Percentiles rank a stretch among this genome's conserved stretches.
phyloP scores from a whole-genome alignment of 345 rosid species.

The Euphorbia lathyris region DNA sequence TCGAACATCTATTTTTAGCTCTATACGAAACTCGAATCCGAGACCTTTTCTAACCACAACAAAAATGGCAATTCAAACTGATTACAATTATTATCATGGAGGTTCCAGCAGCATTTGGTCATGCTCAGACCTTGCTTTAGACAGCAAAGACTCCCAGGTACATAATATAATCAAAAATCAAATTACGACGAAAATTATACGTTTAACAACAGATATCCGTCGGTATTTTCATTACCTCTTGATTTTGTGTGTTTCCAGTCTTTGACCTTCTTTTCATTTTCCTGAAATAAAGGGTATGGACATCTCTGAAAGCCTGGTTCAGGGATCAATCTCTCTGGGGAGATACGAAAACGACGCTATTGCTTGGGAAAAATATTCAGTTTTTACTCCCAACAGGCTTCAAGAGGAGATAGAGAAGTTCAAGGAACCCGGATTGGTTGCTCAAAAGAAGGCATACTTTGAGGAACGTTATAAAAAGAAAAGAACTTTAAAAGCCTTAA shows the following conservation, averaged over 20 bases:
- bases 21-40: no score
- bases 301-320: slow-evolving; percentile 14
- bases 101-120: not conserved
- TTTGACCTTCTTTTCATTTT: not conserved
- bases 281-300: slow-evolving; percentile 8
- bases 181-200: no score
- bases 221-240: not conserved
- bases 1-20: no score
- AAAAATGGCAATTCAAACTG: not conserved
- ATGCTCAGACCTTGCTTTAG: slow-evolving; percentile 3
- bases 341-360: slow-evolving; percentile 23
- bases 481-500: slow-evolving; percentile 1
- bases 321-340: slow-evolving; percentile 25
- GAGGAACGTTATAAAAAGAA: slow-evolving; percentile 25
- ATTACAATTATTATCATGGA: not conserved
- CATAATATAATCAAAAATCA: no score
- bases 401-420: slow-evolving; percentile 25
- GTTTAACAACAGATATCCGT: no score
- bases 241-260: not conserved
- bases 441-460: slow-evolving; percentile 31
- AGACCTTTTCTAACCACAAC: no score
- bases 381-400: slow-evolving; percentile 22
- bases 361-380: slow-evolving; percentile 31
- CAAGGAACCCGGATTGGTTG: slow-evolving; percentile 28
- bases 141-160: not conserved